Evolutionary conservation across 2,329 filamentous ascomycete species (phyloP), one percentile per base, ranked within the genome.

Genomic region (Lachnum nothofagi): DNA sequence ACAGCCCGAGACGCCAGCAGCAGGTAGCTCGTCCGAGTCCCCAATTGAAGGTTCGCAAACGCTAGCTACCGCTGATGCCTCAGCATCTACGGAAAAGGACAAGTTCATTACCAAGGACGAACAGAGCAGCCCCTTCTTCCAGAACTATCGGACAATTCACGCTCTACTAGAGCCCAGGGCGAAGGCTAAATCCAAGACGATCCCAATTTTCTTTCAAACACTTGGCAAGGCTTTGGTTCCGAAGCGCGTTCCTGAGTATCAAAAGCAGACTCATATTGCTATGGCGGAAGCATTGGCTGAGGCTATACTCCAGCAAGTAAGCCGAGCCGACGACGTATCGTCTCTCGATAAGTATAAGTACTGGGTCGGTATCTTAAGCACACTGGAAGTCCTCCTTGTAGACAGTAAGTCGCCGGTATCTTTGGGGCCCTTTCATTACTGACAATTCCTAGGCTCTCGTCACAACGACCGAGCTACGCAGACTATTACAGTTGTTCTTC

Each of bases 161-260:
- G 84, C 83, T 57, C 73, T 97, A 9, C 75, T 97, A 10, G 85
- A 86, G 20, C 19, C 37, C 60, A 84, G 88, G 27, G 79, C 94
- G 59, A 40, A 16, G n/a, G 7, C 31, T 5, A 16, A 16, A 5
- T 83, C 91, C 19, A 82, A 83, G 7, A 84, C 85, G 3, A 85
- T 91, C n/a, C 86, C 88, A 16, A 84, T 86, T 0, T 86, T 97
- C 58, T 86, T 95, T 63, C 88, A 95, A 62, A 85, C 83, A 1
- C 72, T 97, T 37, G 91, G 91, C 10, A 93, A 89, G 66, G 80
- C 86, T 14, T 72, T 97, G 19, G 75, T 95, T 3, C 81, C 82
- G 37, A 86, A 88, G 50, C 82, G 90, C 42, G 82, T 82, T 53
- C 76, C 80, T 23, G 90, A 71, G 2, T 84, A 74, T 56, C 73